phyloP scores from a whole-genome alignment of 805 yeast species.

The Deakozyma indianensis region DNA sequence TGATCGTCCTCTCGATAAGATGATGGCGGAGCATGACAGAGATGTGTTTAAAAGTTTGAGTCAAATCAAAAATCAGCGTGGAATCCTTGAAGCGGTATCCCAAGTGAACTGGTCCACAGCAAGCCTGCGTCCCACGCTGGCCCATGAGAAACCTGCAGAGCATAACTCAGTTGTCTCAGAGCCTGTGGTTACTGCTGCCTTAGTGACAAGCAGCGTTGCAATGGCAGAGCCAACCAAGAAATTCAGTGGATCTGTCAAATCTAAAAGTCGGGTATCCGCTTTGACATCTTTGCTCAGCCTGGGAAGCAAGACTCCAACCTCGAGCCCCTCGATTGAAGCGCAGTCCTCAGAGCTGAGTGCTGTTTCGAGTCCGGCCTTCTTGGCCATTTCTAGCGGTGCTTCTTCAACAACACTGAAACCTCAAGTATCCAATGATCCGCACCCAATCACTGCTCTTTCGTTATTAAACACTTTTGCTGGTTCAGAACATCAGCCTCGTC shows the following conservation, averaged over 20 bases:
- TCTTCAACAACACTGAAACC: neutral
- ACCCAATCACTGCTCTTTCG: neutral
- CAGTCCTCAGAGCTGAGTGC: neutral
- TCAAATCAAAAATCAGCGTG: constrained; percentile 9
- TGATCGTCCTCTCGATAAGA: constrained; percentile 31
- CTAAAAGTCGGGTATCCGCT: constrained; percentile 20
- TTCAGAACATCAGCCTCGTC: neutral
- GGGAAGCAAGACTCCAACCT: constrained; percentile 2
- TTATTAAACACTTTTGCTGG: neutral
- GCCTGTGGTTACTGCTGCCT: neutral
- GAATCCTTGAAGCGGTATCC: constrained; percentile 12
- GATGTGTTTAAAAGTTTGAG: constrained; percentile 29
- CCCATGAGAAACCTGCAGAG: neutral
- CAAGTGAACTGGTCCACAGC: neutral
- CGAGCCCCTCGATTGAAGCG: neutral
- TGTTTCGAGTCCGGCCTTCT: neutral
- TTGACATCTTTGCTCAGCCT: constrained; percentile 25
- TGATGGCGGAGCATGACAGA: constrained; percentile 58
- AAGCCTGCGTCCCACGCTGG: neutral
- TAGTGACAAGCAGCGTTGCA: neutral
- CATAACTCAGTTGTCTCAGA: neutral
- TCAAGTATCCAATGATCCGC: neutral
- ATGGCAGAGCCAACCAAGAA: neutral
- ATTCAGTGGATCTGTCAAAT: neutral
- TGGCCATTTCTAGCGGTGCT: neutral